A percentile compares a stretch with the other conserved stretches of the same genome.
phyloP scores from a whole-genome alignment of 1,284 basidiomycete genomes.

The Irpex sp. region DNA sequence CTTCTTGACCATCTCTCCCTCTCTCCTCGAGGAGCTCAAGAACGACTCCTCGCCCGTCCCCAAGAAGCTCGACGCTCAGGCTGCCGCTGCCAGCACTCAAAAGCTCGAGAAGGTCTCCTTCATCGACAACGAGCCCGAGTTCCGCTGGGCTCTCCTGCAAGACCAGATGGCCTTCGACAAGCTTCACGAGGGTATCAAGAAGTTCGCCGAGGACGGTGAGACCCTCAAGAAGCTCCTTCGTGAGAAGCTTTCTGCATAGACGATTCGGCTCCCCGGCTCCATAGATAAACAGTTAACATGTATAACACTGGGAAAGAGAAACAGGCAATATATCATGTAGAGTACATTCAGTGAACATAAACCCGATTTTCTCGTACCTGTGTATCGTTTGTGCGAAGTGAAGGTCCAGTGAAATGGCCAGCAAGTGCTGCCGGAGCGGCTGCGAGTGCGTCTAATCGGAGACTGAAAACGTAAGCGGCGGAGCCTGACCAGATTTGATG shows the following conservation, averaged over 20 bases:
- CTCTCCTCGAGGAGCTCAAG: constrained; percentile 90
- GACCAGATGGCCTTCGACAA: constrained; percentile 97
- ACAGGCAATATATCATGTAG: neutral
- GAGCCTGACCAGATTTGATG: neutral
- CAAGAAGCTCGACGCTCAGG: constrained; percentile 75
- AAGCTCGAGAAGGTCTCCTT: constrained; percentile 76
- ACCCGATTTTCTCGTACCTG: neutral
- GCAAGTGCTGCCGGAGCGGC: too few species aligned
- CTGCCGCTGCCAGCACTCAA: constrained; percentile 43
- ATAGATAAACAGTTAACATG: neutral
- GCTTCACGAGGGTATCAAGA: constrained; percentile 94
- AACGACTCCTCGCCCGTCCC: constrained; percentile 76
- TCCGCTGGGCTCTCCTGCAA: constrained; percentile 90
- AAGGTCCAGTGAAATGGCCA: too few species aligned
- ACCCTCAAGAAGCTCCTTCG: constrained; percentile 84
- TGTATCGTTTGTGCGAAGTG: too few species aligned
- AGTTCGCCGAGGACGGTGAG: constrained; percentile 94
- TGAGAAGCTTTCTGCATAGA: constrained; percentile 66
- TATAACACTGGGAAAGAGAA: neutral
- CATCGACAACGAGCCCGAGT: constrained; percentile 93
- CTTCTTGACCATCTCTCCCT: constrained; percentile 93
- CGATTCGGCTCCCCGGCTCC: neutral
- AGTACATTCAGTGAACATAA: neutral
- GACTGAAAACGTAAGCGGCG: neutral
- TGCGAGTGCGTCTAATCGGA: neutral